A percentile compares a stretch with the other conserved stretches of the same genome.
These are phyloP conservation scores for Boletus patriciae DNA, from an alignment of 768 basidiomycete genomes.

Conservation along the genomic window DNA sequence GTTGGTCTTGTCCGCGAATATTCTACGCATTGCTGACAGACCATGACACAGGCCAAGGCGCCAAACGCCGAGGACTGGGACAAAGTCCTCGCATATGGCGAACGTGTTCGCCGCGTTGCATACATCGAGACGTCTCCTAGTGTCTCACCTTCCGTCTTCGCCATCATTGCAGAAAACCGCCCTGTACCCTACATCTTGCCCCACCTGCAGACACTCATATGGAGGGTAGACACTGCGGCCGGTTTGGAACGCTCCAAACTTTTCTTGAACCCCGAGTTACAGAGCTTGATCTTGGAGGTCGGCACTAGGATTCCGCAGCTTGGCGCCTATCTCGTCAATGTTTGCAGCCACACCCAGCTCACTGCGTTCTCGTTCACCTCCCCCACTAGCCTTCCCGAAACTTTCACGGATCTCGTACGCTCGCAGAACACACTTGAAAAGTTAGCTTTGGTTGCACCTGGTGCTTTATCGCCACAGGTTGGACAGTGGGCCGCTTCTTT, in stretches of 20 bases:
- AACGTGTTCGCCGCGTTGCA: slow-evolving; percentile 64
- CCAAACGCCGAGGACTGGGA: slow-evolving; percentile 74
- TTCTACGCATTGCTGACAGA: slow-evolving; percentile 7
- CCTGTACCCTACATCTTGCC: slow-evolving; percentile 68
- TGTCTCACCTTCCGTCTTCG: slow-evolving; percentile 64
- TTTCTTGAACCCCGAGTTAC: slow-evolving; percentile 66
- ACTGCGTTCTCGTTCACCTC: slow-evolving; percentile 70
- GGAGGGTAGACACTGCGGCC: slow-evolving; percentile 67
- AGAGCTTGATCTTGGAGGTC: slow-evolving; percentile 61
- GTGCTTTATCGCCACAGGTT: slow-evolving; percentile 67
- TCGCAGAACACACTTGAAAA: slow-evolving; percentile 61
- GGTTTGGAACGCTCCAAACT: slow-evolving; percentile 63
- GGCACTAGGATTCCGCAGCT: slow-evolving; percentile 58
- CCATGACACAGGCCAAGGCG: slow-evolving; percentile 46
- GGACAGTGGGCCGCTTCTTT: slow-evolving; percentile 73
- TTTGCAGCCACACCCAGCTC: slow-evolving; percentile 63
- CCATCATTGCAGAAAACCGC: slow-evolving; percentile 62
- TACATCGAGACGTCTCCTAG: slow-evolving; percentile 69
- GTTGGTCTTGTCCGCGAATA: slow-evolving; percentile 42
- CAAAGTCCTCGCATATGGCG: slow-evolving; percentile 60
- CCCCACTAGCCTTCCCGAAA: slow-evolving; percentile 66
- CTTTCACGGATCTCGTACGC: slow-evolving; percentile 64
- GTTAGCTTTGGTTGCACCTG: slow-evolving; percentile 67
- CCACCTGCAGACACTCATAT: slow-evolving; percentile 63
- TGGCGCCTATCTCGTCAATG: slow-evolving; percentile 59